These are phyloP conservation scores for Fraxinus nigra DNA, from an alignment of 305 asterid genomes.

Conservation along the genomic window DNA sequence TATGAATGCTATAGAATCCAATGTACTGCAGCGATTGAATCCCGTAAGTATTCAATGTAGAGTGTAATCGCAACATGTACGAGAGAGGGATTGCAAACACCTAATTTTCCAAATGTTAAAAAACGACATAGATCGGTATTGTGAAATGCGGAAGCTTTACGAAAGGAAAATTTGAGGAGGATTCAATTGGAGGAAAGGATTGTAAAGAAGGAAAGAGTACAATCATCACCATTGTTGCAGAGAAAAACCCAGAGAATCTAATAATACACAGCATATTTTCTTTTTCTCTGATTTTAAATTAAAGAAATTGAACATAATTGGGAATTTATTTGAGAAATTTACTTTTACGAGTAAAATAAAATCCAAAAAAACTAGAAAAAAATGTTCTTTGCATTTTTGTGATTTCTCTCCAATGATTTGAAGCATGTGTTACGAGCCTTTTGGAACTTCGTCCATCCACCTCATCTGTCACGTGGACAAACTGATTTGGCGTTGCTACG, in stretches of 20 bases:
- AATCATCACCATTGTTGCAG: neutral
- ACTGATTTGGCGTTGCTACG: too few relatives aligned
- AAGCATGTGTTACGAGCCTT: too few relatives aligned
- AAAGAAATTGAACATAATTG: too few relatives aligned
- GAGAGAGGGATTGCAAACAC: neutral
- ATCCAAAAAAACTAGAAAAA: too few relatives aligned
- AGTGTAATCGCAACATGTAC: slow-evolving; percentile 21
- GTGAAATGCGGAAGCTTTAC: neutral
- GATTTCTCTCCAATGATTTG: too few relatives aligned
- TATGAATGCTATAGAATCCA: slow-evolving; percentile 7
- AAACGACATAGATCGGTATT: neutral
- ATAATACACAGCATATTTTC: too few relatives aligned
- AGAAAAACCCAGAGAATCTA: neutral
- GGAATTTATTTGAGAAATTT: too few relatives aligned
- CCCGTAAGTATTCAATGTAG: slow-evolving; percentile 6
- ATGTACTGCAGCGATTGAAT: slow-evolving; percentile 18
- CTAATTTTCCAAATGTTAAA: neutral
- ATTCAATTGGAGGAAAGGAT: neutral
- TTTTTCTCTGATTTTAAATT: too few relatives aligned
- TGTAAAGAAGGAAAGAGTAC: neutral
- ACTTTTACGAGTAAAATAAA: too few relatives aligned
- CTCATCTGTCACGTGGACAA: too few relatives aligned
- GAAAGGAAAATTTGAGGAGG: neutral
- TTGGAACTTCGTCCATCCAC: too few relatives aligned
- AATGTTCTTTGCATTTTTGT: too few relatives aligned